These are phyloP conservation scores for Physaria fendleri DNA, from an alignment of 345 rosid species.

Conservation along the genomic window DNA sequence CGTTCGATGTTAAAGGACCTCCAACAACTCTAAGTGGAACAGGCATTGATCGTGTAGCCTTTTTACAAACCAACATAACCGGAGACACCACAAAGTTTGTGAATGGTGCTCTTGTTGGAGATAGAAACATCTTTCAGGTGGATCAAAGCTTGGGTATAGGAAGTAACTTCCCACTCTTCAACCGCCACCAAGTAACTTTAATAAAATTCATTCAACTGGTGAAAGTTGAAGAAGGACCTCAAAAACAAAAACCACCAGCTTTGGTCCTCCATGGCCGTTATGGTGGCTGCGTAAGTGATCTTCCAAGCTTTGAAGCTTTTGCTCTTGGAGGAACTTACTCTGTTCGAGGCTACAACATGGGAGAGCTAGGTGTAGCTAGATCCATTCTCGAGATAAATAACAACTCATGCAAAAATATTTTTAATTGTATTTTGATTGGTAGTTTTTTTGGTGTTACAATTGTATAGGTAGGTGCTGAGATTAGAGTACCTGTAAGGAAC, in stretches of 20 bases:
- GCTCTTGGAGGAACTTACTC: constrained; percentile 93
- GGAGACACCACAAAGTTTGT: constrained; percentile 90
- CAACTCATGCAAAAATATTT: not conserved
- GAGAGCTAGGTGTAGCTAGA: constrained; percentile 88
- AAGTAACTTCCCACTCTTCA: constrained; percentile 89
- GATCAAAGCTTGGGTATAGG: constrained; percentile 97
- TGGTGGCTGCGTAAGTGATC: constrained; percentile 95
- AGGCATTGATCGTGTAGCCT: constrained; percentile 81
- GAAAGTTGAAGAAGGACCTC: constrained; percentile 79
- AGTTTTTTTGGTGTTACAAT: not conserved
- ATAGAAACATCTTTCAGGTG: constrained; percentile 92
- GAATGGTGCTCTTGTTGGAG: constrained; percentile 94
- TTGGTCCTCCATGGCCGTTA: constrained; percentile 93
- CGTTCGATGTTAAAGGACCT: constrained; percentile 92
- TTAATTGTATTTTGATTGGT: not conserved
- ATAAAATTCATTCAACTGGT: constrained; percentile 73
- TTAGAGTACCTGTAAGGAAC: constrained; percentile 70
- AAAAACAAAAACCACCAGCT: constrained; percentile 73
- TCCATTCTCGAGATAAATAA: constrained; percentile 66
- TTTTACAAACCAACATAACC: constrained; percentile 84
- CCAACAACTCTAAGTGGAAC: constrained; percentile 98
- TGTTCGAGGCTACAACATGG: constrained; percentile 96
- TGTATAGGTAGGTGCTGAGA: constrained; percentile 63
- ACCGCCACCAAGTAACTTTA: constrained; percentile 82
- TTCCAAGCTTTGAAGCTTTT: constrained; percentile 91